Evolutionary conservation across 345 rosid species (phyloP).

Genomic region (Rhizophora apiculata): DNA sequence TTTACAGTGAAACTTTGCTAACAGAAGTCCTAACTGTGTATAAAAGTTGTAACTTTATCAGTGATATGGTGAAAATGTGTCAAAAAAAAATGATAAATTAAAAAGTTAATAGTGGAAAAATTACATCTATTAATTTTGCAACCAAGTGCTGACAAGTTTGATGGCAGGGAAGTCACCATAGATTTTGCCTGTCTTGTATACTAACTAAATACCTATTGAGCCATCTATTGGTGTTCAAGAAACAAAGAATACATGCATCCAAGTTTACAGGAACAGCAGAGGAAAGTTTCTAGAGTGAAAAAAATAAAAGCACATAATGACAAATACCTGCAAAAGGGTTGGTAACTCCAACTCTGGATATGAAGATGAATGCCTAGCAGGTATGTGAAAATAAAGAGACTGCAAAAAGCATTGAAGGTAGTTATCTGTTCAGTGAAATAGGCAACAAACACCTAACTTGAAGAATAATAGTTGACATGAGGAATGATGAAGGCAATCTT

Average conservation of each 20-base stretch:
- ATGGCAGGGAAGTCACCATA: too few relatives aligned
- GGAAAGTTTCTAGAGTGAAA: neutral
- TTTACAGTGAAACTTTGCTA: too few relatives aligned
- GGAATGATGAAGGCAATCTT: neutral
- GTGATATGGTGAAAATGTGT: too few relatives aligned
- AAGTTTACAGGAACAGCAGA: neutral
- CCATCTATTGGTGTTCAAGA: neutral
- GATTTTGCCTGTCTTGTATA: too few relatives aligned
- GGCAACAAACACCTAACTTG: neutral
- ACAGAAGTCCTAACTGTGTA: too few relatives aligned
- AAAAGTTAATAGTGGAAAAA: too few relatives aligned
- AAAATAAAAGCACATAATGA: conserved; percentile 2
- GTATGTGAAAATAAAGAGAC: conserved; percentile 87
- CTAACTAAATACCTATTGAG: too few relatives aligned
- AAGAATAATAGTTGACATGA: neutral
- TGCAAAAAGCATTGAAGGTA: conserved; percentile 33
- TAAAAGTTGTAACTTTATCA: too few relatives aligned
- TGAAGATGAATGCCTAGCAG: conserved; percentile 75
- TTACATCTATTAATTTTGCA: too few relatives aligned
- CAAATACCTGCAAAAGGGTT: conserved; percentile 75
- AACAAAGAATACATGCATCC: neutral
- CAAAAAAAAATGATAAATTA: too few relatives aligned
- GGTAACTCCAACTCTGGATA: conserved; percentile 89
- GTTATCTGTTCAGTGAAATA: conserved; percentile 16
- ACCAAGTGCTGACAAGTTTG: too few relatives aligned